Base-by-base conservation (phyloP, 257 asterid species). In the Eustoma russellianum region DNA sequence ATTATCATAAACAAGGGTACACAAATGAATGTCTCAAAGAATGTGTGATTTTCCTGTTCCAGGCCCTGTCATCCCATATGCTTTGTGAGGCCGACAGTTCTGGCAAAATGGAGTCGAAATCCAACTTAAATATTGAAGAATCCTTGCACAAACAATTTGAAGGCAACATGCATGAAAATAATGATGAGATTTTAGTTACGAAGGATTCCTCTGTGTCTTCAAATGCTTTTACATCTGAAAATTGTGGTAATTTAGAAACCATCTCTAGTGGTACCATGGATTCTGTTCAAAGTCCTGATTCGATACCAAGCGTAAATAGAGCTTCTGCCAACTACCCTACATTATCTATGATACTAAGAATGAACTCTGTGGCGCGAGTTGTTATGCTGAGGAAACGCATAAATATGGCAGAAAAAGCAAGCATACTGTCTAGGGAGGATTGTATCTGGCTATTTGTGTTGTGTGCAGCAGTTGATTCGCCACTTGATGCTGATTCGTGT, bases 371-470 rank as follows among this genome's bases (percentile, higher is more conserved):
- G 46, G 75, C 90, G 56, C 88, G 95, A 61, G 82, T 77, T 47
- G 66, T 83, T 7, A 62, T 65, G 84, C 73, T 91, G 64, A 87
- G 77, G 64, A 80, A 69, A 70, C 74, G 68, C 34, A 80, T 91
- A 69, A 69, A 63, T 48, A 35, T 74, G 53, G 46, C 76, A 15
- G 79, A 77, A 82, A n/a, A 62, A 28, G 49, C 55, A 74, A 73
- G 66, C 68, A 55, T n/a, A 1, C n/a, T 83, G 18, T 34, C 82
- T 30, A 63, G 65, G 62, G 57, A 73, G 24, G 93, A 75, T 38
- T 66, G 84, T 70, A 56, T 76, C 19, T 91, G 98, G 98, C 47
- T 91, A 64, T 91, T 84, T 67, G 85, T 86, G 34, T 73, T 91
- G 30, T 91, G 96, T 52, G 92, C 69, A 3, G 83, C 87, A 3